Percentiles rank a stretch among this genome's conserved stretches.
phyloP scores from a whole-genome alignment of 2,329 filamentous ascomycete genomes.

The Fusarium tanahbumbuense region DNA sequence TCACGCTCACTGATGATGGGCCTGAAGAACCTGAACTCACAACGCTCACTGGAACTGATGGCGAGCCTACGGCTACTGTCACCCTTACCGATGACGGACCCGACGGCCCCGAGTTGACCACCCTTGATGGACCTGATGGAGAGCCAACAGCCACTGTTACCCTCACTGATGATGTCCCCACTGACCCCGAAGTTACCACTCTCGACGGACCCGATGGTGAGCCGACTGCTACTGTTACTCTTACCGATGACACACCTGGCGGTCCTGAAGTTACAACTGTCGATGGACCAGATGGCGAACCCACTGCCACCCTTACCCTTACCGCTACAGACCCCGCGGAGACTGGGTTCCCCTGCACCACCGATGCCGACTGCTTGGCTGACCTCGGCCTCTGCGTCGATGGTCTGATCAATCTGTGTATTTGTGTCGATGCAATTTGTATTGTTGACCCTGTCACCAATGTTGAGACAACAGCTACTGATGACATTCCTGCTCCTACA shows the following conservation, averaged over 20 bases:
- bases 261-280: neutral
- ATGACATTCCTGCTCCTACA: neutral
- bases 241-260: neutral
- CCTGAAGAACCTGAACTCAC: neutral
- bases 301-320: neutral
- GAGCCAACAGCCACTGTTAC: slow-evolving; percentile 1
- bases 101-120: neutral
- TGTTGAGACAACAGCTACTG: neutral
- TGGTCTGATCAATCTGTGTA: slow-evolving; percentile 9
- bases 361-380: neutral
- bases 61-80: neutral
- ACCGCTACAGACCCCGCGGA: neutral
- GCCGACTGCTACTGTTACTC: neutral
- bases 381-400: slow-evolving; percentile 1
- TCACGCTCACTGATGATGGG: neutral
- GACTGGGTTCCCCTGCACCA: neutral
- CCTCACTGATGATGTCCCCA: neutral
- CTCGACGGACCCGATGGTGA: neutral
- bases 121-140: neutral
- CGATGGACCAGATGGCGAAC: neutral
- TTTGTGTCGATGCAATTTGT: slow-evolving; percentile 6
- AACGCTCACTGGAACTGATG: neutral
- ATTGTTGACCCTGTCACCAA: neutral
- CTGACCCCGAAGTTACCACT: neutral
- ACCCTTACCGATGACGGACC: neutral